phyloP scores from a whole-genome alignment of 1,139 yeast genomes.

The Saccharomyces hybrid region DNA sequence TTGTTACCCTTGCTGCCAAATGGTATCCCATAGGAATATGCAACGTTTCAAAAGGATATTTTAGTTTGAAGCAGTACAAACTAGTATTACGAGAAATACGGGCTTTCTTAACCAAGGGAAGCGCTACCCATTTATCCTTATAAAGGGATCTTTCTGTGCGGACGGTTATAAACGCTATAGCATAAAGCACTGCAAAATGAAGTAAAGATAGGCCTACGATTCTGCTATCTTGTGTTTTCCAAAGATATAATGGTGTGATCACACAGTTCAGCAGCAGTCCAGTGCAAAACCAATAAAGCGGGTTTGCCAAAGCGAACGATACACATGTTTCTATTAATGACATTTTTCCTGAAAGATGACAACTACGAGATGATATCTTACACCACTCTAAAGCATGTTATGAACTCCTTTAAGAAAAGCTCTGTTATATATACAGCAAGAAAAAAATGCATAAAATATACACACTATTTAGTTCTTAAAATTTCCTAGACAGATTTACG shows the following conservation, averaged over 20 bases:
- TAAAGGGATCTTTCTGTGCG: constrained; percentile 41
- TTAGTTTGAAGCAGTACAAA: constrained; percentile 62
- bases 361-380: background rate
- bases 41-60: constrained; percentile 52
- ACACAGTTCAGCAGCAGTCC: background rate
- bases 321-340: background rate
- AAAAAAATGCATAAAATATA: no score
- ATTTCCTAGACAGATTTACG: background rate
- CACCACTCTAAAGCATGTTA: background rate
- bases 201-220: background rate
- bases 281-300: background rate
- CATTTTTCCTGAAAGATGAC: background rate
- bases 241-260: background rate
- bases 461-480: background rate
- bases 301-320: background rate
- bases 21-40: constrained; percentile 70
- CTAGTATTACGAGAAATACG: constrained; percentile 61
- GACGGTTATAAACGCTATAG: constrained; percentile 44
- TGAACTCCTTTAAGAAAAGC: background rate
- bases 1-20: constrained; percentile 46
- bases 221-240: background rate
- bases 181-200: constrained; percentile 6
- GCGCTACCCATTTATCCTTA: constrained; percentile 49
- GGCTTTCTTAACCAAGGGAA: constrained; percentile 66
- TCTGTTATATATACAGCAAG: background rate